Base-by-base conservation (phyloP, 1,284 basidiomycete genomes). In the Tilletia setariae region DNA sequence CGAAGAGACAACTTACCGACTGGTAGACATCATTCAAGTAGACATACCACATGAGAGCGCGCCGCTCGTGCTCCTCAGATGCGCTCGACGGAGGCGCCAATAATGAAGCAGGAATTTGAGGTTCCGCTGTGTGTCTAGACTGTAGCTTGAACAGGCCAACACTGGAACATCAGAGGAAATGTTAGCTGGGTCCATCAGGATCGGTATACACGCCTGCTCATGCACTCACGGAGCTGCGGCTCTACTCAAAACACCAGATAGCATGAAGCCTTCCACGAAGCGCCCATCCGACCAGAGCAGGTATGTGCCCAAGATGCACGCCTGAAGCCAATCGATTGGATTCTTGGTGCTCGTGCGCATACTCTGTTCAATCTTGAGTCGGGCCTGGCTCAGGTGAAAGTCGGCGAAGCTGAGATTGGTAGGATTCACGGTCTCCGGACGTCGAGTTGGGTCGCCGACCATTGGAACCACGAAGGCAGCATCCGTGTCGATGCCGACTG, bases 11-110 rank as follows among this genome's bases (percentile, higher is more conserved):
- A 40, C 32, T 35, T 8, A 46, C 32, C 21, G 64, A 65, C 23
- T 67, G 47, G 35, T 64, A 71, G 15, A 59, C 51, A 46, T 72
- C 71, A 61, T 40, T 63, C n/a, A 72, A 35, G 62, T 70, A 72
- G 21, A 63, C 63, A 44, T 65, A 68, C 71, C 71, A 72, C 19
- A 72, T 40, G 30, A 63, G 30, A 16, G 63, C 62, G 9, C 71
- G 44, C 15, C 70, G 63, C 63, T 70, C 69, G 23, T 72, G 63
- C 63, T 71, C 69, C 30, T 66, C 67, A 23, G 63, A n/a, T 15
- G 64, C 53, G 23, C 46, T 47, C 28, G 28, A 40, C 16, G 44
- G 65, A 44, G 28, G 43, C 19, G 42, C 51, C 46, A 68, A 59
- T 28, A 30, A 66, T 11, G 42, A 56, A 30, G n/a, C 62, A 19